Conservation (phyloP, 257 asterid genomes). For the Capsicum chinense region DNA sequence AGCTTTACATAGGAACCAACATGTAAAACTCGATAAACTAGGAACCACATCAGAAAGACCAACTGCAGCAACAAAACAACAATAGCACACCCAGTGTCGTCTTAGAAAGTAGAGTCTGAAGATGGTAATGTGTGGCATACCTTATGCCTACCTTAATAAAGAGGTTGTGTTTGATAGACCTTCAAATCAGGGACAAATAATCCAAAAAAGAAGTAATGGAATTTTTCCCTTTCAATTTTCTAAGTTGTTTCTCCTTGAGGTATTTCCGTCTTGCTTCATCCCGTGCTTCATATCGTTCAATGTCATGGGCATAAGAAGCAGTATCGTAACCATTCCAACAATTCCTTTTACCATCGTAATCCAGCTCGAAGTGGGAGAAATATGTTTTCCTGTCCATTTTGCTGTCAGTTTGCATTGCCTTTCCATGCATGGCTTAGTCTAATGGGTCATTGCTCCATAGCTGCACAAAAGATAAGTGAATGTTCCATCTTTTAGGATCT, state of each 20-base stretch:
- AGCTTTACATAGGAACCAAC: no score
- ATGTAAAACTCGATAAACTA: no score
- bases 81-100: no score
- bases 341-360: conserved; percentile 93
- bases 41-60: no score
- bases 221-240: conserved; percentile 89
- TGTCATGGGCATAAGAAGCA: conserved; percentile 68
- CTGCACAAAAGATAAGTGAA: conserved; percentile 45
- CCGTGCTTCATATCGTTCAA: conserved; percentile 91
- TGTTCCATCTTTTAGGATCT: not conserved
- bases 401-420: conserved; percentile 86
- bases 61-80: no score
- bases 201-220: no score
- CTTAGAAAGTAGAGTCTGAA: no score
- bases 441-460: conserved; percentile 91
- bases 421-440: conserved; percentile 70
- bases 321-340: conserved; percentile 97
- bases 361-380: conserved; percentile 92
- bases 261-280: conserved; percentile 85
- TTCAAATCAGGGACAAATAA: no score
- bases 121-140: no score
- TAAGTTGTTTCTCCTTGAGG: conserved; percentile 86
- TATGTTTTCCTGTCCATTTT: conserved; percentile 67
- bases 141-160: no score
- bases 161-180: no score